These are phyloP conservation scores for Hyphopichia khmerensis DNA, from an alignment of 1,139 yeast species.

Conservation along the genomic window DNA sequence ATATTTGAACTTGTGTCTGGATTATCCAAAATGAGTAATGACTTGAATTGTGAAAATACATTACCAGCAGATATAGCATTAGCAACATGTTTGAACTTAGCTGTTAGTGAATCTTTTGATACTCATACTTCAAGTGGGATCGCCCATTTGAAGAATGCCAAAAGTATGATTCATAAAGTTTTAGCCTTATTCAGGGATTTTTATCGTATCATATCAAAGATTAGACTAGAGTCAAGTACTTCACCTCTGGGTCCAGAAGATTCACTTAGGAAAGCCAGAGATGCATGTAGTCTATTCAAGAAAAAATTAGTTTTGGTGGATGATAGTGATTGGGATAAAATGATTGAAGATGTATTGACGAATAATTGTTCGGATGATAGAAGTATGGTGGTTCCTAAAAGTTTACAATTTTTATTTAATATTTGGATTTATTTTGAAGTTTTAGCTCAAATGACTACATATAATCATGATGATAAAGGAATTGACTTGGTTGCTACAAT, in stretches of 20 bases:
- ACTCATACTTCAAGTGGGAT: slow-evolving; percentile 64
- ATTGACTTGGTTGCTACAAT: slow-evolving; percentile 43
- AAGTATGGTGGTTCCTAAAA: slow-evolving; percentile 26
- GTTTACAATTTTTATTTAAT: slow-evolving; percentile 56
- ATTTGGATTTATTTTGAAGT: slow-evolving; percentile 69
- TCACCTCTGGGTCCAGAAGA: slow-evolving; percentile 12
- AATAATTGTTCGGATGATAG: neutral
- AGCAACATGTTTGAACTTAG: slow-evolving; percentile 61
- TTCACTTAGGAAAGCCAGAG: slow-evolving; percentile 11
- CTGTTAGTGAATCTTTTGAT: slow-evolving; percentile 70
- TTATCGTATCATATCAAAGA: slow-evolving; percentile 14
- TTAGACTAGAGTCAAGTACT: slow-evolving; percentile 12
- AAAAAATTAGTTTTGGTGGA: slow-evolving; percentile 31
- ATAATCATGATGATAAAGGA: slow-evolving; percentile 46
- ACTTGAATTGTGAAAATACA: slow-evolving; percentile 9
- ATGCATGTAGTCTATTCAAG: slow-evolving; percentile 16
- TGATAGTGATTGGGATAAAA: slow-evolving; percentile 35
- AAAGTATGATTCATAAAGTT: slow-evolving; percentile 56
- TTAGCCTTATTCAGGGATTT: slow-evolving; percentile 30
- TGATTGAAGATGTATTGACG: slow-evolving; percentile 17
- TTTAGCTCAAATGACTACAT: slow-evolving; percentile 61
- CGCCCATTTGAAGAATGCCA: slow-evolving; percentile 67
- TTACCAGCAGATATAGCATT: slow-evolving; percentile 66
- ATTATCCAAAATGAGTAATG: slow-evolving; percentile 30
- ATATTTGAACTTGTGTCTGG: slow-evolving; percentile 60